Base-by-base conservation (phyloP, 2,329 filamentous ascomycete genomes). In the Fusarium haematococcum region DNA sequence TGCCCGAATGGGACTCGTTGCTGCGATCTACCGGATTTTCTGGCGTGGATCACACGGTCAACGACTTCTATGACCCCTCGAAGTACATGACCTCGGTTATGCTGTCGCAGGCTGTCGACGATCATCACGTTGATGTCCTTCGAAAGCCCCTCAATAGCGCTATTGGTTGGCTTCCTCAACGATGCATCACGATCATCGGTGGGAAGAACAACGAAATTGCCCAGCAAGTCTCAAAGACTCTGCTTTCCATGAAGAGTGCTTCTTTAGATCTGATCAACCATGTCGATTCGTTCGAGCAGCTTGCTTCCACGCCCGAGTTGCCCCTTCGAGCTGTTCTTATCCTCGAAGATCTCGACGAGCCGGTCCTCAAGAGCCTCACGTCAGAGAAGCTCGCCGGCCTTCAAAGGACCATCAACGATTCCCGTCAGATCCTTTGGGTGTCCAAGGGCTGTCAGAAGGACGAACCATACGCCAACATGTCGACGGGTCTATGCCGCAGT, bases 1-100 rank as follows among this genome's bases (percentile, higher is more conserved):
- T 57, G 16, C 37, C 54, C 7, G 63, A 62, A 3, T 69, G 67
- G 67, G 67, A 69, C 45, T 32, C 0, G 50, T 69, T 1, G 27
- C 56, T 0, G 63, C 63, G 10, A 45, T 48, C 1, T 56, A 69
- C 5, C 41, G 50, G 37, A 33, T 2, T 39, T 35, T 18, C 30
- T 27, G 27, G 37, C 9, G 37, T 39, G 18, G 20, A 52, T 52
- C 45, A 52, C 8, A 52, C 37, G 2, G 37, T 39, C 37, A 39
- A 39, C 8, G 37, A 39, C 16, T 39, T 39, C 7, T 7, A 52
- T 9, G 23, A 27, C 23, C 11, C 27, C 13, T 48, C 43, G 2
- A 66, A 45, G 6, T 61, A 65, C 16, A 27, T 57, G 2, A 50
- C 50, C 18, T 52, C 62, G 3, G 50, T 65, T 0, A 33, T 68